phyloP scores from a whole-genome alignment of 805 yeast genomes.

The Saccharomycopsis capsularis region DNA sequence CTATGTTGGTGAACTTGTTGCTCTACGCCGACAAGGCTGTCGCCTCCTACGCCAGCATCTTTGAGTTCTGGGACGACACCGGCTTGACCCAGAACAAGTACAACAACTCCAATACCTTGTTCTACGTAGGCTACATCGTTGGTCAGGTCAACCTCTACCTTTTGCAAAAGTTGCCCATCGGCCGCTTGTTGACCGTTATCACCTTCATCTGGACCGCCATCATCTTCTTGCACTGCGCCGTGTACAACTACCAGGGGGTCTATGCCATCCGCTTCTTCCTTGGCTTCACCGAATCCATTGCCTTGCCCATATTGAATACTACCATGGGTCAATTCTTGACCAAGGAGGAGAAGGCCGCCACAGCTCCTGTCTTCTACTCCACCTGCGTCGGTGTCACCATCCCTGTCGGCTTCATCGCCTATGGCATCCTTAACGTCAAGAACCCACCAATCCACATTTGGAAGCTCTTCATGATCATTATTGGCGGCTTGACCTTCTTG shows the following conservation, averaged over 20 bases:
- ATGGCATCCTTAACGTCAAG: conserved; percentile 29
- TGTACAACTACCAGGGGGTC: conserved; percentile 27
- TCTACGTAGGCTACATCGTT: conserved; percentile 18
- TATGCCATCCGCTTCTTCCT: conserved; percentile 28
- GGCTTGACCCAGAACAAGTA: conserved; percentile 27
- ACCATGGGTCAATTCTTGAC: conserved; percentile 40
- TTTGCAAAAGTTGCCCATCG: conserved; percentile 39
- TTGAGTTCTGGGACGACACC: conserved; percentile 42
- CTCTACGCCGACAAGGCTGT: conserved; percentile 45
- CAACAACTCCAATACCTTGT: conserved; percentile 16
- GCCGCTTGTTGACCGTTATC: conserved; percentile 32
- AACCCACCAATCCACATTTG: conserved; percentile 33
- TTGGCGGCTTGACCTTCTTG: conserved; percentile 48
- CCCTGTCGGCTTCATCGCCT: conserved; percentile 45
- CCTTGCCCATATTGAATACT: conserved; percentile 37
- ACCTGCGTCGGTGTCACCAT: conserved; percentile 45
- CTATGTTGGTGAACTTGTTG: conserved; percentile 34
- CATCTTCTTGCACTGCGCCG: conserved; percentile 23
- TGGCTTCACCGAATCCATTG: conserved; percentile 42
- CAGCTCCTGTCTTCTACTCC: conserved; percentile 40
- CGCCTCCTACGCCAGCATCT: conserved; percentile 40
- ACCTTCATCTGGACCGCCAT: conserved; percentile 36
- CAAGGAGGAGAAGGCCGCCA: conserved; percentile 35
- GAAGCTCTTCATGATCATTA: conserved; percentile 49
- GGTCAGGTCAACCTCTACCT: conserved; percentile 35